Conservation (phyloP, 2,329 filamentous ascomycete species). For the Epichloe elymi region DNA sequence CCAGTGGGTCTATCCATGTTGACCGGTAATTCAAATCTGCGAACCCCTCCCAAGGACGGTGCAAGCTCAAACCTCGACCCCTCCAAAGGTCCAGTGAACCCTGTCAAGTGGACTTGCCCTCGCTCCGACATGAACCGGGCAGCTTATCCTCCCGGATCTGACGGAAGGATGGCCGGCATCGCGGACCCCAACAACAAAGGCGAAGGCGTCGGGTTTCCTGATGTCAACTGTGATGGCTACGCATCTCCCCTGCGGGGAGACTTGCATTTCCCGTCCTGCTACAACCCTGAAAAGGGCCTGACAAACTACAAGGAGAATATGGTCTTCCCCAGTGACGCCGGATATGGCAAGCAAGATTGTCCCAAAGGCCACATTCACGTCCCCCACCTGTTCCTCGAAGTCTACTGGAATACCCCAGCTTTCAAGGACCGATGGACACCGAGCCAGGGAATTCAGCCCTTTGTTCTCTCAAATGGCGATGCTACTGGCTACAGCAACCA, state of each 20-base stretch:
- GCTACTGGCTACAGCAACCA: constrained; percentile 57
- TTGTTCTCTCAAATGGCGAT: constrained; percentile 58
- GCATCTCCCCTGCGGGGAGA: constrained; percentile 51
- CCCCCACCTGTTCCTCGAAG: constrained; percentile 45
- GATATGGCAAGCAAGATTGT: constrained; percentile 39
- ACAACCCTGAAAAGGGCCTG: constrained; percentile 49
- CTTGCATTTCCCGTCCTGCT: constrained; percentile 62
- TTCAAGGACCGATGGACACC: constrained; percentile 41
- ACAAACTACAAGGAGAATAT: constrained; percentile 52
- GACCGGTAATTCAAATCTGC: constrained; percentile 46
- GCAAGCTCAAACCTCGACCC: constrained; percentile 38
- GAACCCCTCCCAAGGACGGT: constrained; percentile 42
- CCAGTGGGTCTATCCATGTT: constrained; percentile 60
- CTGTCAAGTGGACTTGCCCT: constrained; percentile 48
- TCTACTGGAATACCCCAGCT: constrained; percentile 45
- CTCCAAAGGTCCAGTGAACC: constrained; percentile 35
- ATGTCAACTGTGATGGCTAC: constrained; percentile 51
- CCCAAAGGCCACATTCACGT: constrained; percentile 40
- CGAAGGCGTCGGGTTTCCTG: constrained; percentile 53
- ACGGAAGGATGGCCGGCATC: constrained; percentile 42
- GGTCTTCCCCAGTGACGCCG: constrained; percentile 40
- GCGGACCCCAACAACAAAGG: constrained; percentile 40
- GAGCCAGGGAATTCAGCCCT: constrained; percentile 43
- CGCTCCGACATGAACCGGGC: constrained; percentile 35
- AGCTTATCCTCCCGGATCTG: constrained; percentile 39